These are phyloP conservation scores for Crithidia acanthocephali DNA, from an alignment of 208 protist genomes.

Conservation along the genomic window DNA sequence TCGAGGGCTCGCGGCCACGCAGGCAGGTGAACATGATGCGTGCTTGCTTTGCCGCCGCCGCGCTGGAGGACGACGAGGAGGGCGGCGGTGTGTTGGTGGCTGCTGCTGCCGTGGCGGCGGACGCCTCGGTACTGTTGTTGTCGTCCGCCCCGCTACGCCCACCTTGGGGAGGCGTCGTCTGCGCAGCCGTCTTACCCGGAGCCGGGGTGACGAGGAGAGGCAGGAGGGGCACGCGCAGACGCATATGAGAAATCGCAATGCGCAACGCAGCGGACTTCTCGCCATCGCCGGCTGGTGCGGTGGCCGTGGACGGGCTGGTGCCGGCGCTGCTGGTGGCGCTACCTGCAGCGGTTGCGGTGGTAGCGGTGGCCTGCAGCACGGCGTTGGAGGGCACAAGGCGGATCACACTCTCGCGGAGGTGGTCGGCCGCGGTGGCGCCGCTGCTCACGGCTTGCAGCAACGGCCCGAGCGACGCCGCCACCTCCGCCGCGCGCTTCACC, in stretches of 20 bases:
- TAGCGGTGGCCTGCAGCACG: constrained; percentile 1
- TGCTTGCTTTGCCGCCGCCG: constrained; percentile 25
- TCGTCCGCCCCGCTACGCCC: background rate
- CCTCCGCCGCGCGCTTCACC: background rate
- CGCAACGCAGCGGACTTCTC: background rate
- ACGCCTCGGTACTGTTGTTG: no score
- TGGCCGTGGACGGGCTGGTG: background rate
- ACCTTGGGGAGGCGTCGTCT: background rate
- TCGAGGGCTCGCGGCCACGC: constrained; percentile 54
- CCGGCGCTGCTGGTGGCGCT: background rate
- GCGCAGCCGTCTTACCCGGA: constrained; percentile 9
- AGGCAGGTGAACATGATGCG: constrained; percentile 55
- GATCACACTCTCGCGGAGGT: constrained; percentile 34
- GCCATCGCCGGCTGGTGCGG: background rate
- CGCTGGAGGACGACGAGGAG: background rate
- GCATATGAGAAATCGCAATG: constrained; percentile 20
- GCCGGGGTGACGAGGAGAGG: constrained; percentile 55
- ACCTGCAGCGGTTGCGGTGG: background rate
- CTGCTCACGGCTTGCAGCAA: constrained; percentile 23
- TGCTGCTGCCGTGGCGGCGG: background rate
- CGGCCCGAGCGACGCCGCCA: background rate
- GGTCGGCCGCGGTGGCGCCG: constrained; percentile 12
- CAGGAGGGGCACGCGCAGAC: constrained; percentile 50
- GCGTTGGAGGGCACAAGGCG: constrained; percentile 9
- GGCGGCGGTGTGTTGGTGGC: background rate